Percentiles rank a stretch among this genome's conserved stretches.
Conservation (phyloP, 805 yeast genomes). For the Nakazawaea holstii region DNA sequence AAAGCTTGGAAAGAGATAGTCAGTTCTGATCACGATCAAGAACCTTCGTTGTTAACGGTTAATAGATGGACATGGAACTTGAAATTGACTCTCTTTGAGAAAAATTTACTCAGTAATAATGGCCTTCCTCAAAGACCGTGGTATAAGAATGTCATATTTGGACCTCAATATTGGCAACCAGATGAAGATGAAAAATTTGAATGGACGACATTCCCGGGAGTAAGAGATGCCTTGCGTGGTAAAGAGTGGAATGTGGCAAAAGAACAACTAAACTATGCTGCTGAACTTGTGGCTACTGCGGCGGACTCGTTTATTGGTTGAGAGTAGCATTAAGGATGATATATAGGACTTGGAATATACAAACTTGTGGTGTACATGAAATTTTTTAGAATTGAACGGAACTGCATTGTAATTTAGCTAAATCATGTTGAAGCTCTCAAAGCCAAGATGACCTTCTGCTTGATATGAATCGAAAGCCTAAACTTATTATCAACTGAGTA, state of each 20-base stretch:
- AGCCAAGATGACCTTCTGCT: no score
- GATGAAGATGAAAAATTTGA: constrained; percentile 30
- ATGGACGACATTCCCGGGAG: constrained; percentile 70
- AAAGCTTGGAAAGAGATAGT: constrained; percentile 60
- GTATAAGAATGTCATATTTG: constrained; percentile 62
- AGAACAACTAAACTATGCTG: constrained; percentile 39
- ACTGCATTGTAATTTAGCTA: background rate
- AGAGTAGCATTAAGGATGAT: background rate
- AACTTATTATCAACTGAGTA: no score
- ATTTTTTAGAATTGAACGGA: background rate
- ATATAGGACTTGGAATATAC: background rate
- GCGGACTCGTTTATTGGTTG: constrained; percentile 14
- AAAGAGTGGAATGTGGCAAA: constrained; percentile 52
- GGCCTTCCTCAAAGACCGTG: constrained; percentile 53
- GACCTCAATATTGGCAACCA: constrained; percentile 61
- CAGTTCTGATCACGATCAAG: constrained; percentile 49
- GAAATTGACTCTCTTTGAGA: constrained; percentile 52
- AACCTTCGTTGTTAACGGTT: constrained; percentile 67
- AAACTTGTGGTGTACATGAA: background rate
- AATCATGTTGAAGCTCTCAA: no score
- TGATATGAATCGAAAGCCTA: no score
- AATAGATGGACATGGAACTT: constrained; percentile 80
- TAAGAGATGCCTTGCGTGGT: constrained; percentile 58
- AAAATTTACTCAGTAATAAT: constrained; percentile 39
- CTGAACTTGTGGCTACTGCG: constrained; percentile 27